Conservation (phyloP, 441 rosid genomes). For the Raphanus hybrid region DNA sequence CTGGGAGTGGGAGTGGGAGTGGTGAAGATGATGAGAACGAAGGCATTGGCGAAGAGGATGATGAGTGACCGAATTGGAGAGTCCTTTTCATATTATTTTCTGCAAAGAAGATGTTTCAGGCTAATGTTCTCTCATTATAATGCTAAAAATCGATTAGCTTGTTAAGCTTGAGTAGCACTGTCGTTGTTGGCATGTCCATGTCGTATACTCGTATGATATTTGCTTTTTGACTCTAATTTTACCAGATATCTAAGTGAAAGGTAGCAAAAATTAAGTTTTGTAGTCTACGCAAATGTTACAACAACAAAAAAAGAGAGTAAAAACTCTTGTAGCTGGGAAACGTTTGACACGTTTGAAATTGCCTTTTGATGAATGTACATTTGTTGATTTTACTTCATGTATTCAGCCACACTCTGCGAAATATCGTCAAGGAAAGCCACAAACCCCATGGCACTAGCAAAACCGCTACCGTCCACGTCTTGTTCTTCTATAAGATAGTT, state of each 20-base stretch:
- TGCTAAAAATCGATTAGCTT: conserved; percentile 9
- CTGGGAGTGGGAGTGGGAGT: conserved; percentile 7
- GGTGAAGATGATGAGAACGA: conserved; percentile 11
- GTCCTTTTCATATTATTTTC: not conserved
- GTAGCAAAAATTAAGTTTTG: not conserved
- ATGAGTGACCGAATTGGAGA: not conserved
- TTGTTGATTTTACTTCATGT: conserved; percentile 63
- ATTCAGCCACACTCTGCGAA: conserved; percentile 75
- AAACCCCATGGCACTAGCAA: conserved; percentile 89
- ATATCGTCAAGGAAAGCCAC: conserved; percentile 93
- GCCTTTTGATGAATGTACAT: not conserved
- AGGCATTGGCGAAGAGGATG: conserved; percentile 6
- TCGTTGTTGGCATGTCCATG: not conserved
- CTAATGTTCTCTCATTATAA: conserved; percentile 12
- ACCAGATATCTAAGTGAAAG: not conserved
- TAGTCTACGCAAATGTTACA: conserved; percentile 26
- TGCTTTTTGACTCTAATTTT: not conserved
- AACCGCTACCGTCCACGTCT: conserved; percentile 87
- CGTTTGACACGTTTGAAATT: not conserved
- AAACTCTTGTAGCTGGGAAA: conserved; percentile 3
- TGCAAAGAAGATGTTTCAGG: conserved; percentile 7
- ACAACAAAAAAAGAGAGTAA: conserved; percentile 23
- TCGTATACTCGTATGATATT: not conserved
- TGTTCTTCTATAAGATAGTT: conserved; percentile 95
- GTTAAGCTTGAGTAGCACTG: conserved; percentile 7